Evolutionary conservation across 768 basidiomycete species (phyloP), one percentile per base, ranked within the genome.

Genomic region (Chlorophyllum brunneum): DNA sequence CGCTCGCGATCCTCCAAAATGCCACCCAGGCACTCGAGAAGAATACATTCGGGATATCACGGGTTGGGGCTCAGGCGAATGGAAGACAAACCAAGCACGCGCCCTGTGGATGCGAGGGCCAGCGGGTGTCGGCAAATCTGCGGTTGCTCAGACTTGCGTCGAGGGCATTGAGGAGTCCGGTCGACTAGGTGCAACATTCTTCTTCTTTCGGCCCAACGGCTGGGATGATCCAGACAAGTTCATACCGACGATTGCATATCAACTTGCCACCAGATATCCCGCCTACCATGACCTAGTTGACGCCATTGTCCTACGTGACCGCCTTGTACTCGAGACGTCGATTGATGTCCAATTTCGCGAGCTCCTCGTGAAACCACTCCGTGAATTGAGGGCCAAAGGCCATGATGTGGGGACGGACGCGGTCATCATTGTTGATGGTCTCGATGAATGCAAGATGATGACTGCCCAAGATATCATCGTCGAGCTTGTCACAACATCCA

Each of bases 121-220:
- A 2, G 65, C 63, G 22, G 65, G 67, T 0, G 55, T 59, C 0
- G 67, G 67, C 1, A 67, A 67, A 43, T 58, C 66, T 0, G 60
- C 65, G 0, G 46, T 72, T 8, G 59, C 61, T 11, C 69, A 70
- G 31, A 66, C 67, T 0, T 55, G 69, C 1, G 63, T 66, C 9
- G 59, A 69, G 27, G n/a, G 29, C 2, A 11, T 27, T 3, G 49
- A 50, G 66, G n/a, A n/a, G n/a, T n/a, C n/a, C n/a, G n/a, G n/a
- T n/a, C n/a, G n/a, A n/a, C n/a, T n/a, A n/a, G n/a, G n/a, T n/a
- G n/a, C n/a, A n/a, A n/a, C n/a, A n/a, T n/a, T n/a, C n/a, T n/a
- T n/a, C n/a, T n/a, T n/a, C n/a, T n/a, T n/a, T n/a, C n/a, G n/a
- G n/a, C n/a, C n/a, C n/a, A n/a, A n/a, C n/a, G n/a, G n/a, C n/a